Base-by-base conservation (phyloP, 2,329 filamentous ascomycete species). In the Apiospora marii region DNA sequence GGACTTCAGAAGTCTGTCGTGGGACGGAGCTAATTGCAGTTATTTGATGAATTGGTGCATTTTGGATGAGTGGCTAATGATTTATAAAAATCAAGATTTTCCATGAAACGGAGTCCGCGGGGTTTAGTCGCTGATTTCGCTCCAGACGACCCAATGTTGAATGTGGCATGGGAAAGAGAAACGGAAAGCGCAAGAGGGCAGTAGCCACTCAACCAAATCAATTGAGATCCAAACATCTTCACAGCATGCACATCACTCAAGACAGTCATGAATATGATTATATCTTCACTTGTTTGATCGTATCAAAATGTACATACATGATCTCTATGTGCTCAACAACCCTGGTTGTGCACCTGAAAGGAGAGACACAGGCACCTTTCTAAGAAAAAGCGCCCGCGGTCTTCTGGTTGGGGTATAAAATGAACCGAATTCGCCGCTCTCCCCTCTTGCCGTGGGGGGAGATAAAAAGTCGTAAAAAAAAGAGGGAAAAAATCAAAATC, bases 371-470 rank as follows among this genome's bases (percentile, higher is more conserved):
- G 58, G 58, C 34, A 64, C 58, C 22, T 37, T 19, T 37, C 19
- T 37, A 8, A n/a, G 6, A 12, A 10, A 64, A 22, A 41, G 58
- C 41, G 53, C 37, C 53, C 53, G 58, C 27, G 30, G 34, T 22
- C 51, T 30, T 37, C 58, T 41, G 30, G 58, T 64, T 64, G 30
- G 58, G 58, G 58, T 64, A 64, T 64, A 64, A 64, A 64, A 41
- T 64, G 34, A 64, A 64, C 58, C 58, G 58, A 41, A 37, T 64
- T 64, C 58, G 58, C 58, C 58, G 53, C n/a, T 16, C 41, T n/a
- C 19, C 34, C 19, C 58, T 34, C 8, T 34, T 64, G 58, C 34
- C 58, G 19, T 13, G 58, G 58, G 58, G 12, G 41, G 30, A 41
- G 30, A 41, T 41, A 41, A 64, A 10, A 41, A 41, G 37, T 41